These are phyloP conservation scores for Polytrichum commune DNA, from an alignment of 225 moss, liverwort and hornwort species.

Conservation along the genomic window DNA sequence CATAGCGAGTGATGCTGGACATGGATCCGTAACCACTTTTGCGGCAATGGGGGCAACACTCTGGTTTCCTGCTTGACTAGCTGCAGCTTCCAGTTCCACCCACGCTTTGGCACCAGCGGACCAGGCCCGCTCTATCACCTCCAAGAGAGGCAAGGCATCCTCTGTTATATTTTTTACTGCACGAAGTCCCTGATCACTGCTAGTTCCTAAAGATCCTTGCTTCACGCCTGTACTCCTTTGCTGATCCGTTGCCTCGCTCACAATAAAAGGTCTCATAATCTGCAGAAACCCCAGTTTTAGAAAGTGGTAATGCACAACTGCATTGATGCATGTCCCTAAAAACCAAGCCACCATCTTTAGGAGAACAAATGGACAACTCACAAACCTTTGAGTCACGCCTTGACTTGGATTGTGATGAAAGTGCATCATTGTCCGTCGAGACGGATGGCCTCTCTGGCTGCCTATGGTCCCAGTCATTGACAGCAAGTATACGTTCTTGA, in stretches of 20 bases:
- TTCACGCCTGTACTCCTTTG: not conserved
- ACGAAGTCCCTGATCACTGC: not conserved
- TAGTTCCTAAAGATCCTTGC: not conserved
- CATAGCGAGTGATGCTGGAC: conserved; percentile 36
- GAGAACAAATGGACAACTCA: not conserved
- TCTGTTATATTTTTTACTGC: not conserved
- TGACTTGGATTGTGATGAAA: conserved; percentile 11
- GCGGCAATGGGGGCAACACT: conserved; percentile 3
- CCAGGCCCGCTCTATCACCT: conserved; percentile 51
- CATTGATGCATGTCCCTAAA: not conserved
- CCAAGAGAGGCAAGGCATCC: conserved; percentile 35
- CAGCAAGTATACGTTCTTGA: conserved; percentile 23
- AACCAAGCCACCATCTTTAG: not conserved
- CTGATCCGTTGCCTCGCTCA: not conserved
- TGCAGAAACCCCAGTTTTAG: not conserved
- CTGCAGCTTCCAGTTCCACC: conserved; percentile 46
- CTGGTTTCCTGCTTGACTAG: conserved; percentile 14
- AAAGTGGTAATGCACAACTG: not conserved
- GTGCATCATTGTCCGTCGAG: conserved; percentile 16
- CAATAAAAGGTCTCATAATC: not conserved
- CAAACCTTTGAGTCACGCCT: conserved; percentile 16
- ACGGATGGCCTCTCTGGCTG: conserved; percentile 36
- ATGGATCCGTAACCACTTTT: conserved; percentile 32
- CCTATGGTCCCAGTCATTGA: conserved; percentile 21
- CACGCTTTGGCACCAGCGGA: conserved; percentile 56